Base-by-base conservation (phyloP, 2,329 filamentous ascomycete species). In the Colletotrichum sp. region DNA sequence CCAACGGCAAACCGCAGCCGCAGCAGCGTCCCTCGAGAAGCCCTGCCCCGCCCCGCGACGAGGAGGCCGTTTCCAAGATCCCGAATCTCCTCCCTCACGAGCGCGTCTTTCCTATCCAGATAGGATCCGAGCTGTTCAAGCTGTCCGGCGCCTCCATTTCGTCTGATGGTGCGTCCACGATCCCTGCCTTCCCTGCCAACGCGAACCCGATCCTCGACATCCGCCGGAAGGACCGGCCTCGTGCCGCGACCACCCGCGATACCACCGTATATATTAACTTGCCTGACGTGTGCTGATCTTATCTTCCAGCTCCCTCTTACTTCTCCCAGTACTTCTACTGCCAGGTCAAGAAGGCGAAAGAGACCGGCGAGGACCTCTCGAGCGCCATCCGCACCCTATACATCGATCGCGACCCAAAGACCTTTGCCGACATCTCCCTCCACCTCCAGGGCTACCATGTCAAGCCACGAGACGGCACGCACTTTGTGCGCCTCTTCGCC, bases 381-480 rank as follows among this genome's bases (percentile, higher is more conserved):
- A 78, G 81, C 7, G 84, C 86, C 63, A 87, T 98, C 74, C 93
- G 94, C 79, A 98, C 96, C 0, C 89, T 99, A 8, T 98, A 98
- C 85, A 98, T 99, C 81, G 96, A 99, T 84, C 94, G 96, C 77
- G 96, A 99, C 84, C 96, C 96, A 0, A 89, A 89, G 16, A 98
- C 96, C 0, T 99, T 99, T 83, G 91, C 90, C 80, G 95, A 98
- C 82, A 98, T 99, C 78, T 94, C 94, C 48, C 89, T 96, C 71
- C 96, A 99, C 87, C 88, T 99, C 26, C 96, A 98, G 87, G 95
- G 96, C 61, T 99, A 99, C 84, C 94, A 98, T 86, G 91, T 98
- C 76, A 89, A 90, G 72, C 96, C 96, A 4, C 91, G 92, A 77
- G 94, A 98, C 85, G 94, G 94, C 67, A 91, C 92, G 70, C 95